Evolutionary conservation across 768 basidiomycete genomes (phyloP), one percentile per base, ranked within the genome.

Genomic region (Sutorius australiensis): DNA sequence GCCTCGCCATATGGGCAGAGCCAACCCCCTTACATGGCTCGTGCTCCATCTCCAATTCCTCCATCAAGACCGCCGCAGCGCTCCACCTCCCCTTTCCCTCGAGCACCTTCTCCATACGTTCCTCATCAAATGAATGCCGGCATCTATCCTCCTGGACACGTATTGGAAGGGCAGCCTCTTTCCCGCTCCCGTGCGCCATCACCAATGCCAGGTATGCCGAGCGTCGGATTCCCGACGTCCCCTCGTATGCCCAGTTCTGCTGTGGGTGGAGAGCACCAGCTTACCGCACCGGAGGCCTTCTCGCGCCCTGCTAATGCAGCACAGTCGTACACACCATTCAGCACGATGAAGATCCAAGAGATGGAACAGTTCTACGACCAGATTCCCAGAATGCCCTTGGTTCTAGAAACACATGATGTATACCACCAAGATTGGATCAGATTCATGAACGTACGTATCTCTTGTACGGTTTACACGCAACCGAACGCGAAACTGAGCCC

Each of bases 391-490:
- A 85, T 92, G 82, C 90, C 90, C 7, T 56, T 76, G 6, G 81
- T 86, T 11, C 78, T 92, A 21, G 75, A 80, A 33, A 77, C 87
- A 17, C 90, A 92, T 62, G 90, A 93, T 61, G 83, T 91, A 10
- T 82, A 82, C 55, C 77, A 80, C 55, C 83, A 86, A 50, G 90
- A 93, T 61, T 93, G 90, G 90, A 81, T 78, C 56, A 76, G 90
- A 47, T 80, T 89, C 61, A 86, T 87, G 77, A 81, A 83, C 72
- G 89, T 88, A 62, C 12, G 79, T 75, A 17, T 14, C 17, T 40
- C 46, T 37, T 3, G 37, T 27, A 5, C 12, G 1, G 1, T 33
- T 41, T 9, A 1, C 16, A 16, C n/a, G 11, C 21, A 27, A n/a
- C 19, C 19, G 5, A 19, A 33, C 31, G 7, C 51, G 3, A 21